phyloP scores from a whole-genome alignment of 768 basidiomycete genomes.

The Neoboletus brunneissimus region DNA sequence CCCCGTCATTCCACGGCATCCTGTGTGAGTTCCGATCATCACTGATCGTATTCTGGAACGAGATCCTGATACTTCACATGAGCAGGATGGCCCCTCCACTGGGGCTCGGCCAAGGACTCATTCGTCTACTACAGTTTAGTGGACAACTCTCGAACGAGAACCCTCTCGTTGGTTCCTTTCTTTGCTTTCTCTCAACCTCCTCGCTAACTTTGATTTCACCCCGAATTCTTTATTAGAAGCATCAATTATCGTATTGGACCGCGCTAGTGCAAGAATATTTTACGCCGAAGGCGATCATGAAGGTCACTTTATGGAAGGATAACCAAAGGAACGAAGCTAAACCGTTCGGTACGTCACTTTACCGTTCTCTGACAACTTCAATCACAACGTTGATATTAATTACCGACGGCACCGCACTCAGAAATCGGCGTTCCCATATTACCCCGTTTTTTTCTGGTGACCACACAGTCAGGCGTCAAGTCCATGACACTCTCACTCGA shows the following conservation, averaged over 20 bases:
- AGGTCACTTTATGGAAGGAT: slow-evolving; percentile 86
- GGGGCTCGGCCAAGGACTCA: slow-evolving; percentile 61
- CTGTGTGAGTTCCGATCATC: slow-evolving; percentile 29
- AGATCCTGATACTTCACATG: slow-evolving; percentile 18
- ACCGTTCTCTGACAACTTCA: slow-evolving; percentile 7
- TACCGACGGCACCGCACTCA: slow-evolving; percentile 30
- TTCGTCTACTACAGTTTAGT: slow-evolving; percentile 69
- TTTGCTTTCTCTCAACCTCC: not conserved
- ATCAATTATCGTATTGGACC: slow-evolving; percentile 66
- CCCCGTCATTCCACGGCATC: slow-evolving; percentile 25
- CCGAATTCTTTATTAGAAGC: slow-evolving; percentile 42
- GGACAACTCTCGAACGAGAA: slow-evolving; percentile 57
- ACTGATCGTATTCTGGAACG: not conserved
- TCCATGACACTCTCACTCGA: slow-evolving; percentile 80
- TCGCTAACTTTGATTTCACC: slow-evolving; percentile 4
- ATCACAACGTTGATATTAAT: slow-evolving; percentile 5
- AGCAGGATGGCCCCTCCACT: slow-evolving; percentile 36
- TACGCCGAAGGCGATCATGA: slow-evolving; percentile 66
- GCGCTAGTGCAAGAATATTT: slow-evolving; percentile 67
- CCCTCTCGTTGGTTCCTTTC: slow-evolving; percentile 36
- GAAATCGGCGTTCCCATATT: slow-evolving; percentile 80
- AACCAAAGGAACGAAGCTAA: slow-evolving; percentile 77
- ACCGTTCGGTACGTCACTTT: slow-evolving; percentile 62
- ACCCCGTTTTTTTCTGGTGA: slow-evolving; percentile 82
- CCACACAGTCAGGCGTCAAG: slow-evolving; percentile 79